Percentiles rank a stretch among this genome's conserved stretches.
phyloP scores from a whole-genome alignment of 176 grass and related monocot species.

The Echinochloa phyllopogon region DNA sequence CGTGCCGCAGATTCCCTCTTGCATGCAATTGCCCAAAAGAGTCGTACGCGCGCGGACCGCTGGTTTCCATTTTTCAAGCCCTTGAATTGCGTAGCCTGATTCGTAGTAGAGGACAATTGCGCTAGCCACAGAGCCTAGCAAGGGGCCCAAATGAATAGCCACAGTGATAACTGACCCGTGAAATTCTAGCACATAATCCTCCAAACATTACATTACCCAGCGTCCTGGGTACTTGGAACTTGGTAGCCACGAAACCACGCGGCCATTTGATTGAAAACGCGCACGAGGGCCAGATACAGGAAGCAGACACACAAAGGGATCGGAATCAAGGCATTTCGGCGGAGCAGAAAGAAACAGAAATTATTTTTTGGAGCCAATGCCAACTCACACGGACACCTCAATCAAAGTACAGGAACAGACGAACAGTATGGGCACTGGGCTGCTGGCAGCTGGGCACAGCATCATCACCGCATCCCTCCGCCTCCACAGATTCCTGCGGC shows the following conservation, averaged over 20 bases:
- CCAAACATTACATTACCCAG: not conserved
- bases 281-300: not conserved
- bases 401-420: not conserved
- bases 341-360: not conserved
- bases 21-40: not conserved
- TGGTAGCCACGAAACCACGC: not conserved
- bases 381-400: not conserved
- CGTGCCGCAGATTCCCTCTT: not conserved
- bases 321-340: not conserved
- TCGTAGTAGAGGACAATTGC: not conserved
- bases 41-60: not conserved
- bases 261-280: not conserved
- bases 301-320: not conserved
- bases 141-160: not conserved
- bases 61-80: not conserved
- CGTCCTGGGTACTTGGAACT: no score
- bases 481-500: slow-evolving; percentile 7
- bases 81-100: not conserved
- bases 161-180: not conserved
- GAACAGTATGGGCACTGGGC: not conserved
- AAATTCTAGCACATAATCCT: not conserved
- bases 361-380: not conserved
- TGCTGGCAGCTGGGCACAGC: not conserved
- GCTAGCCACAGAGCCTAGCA: not conserved
- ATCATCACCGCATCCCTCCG: not conserved